A percentile compares a stretch with the other conserved stretches of the same genome.
Conservation (phyloP, 345 rosid species). For the Rubroshorea leprosula region DNA sequence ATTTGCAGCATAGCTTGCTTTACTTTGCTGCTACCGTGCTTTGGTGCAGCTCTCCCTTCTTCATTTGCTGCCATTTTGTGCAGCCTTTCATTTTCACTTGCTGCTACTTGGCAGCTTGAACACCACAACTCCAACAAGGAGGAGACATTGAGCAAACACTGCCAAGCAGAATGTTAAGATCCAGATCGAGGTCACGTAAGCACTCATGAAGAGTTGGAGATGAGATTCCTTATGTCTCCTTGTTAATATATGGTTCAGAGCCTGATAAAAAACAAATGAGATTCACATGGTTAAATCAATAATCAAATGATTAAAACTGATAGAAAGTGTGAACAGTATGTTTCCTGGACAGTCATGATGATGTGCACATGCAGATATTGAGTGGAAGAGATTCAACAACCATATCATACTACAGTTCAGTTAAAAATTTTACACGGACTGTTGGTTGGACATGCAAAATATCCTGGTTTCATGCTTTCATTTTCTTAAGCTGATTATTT, state of each 20-base stretch:
- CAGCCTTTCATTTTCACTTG: no score
- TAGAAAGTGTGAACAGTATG: neutral
- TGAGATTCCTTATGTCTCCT: no score
- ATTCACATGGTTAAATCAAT: neutral
- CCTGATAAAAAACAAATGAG: neutral
- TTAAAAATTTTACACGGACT: neutral
- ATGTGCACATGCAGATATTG: neutral
- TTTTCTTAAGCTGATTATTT: neutral
- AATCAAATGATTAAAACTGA: neutral
- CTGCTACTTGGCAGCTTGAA: no score
- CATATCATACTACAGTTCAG: neutral
- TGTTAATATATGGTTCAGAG: no score
- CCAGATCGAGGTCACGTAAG: neutral
- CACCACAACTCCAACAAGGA: no score
- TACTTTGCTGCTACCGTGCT: no score
- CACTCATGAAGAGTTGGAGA: no score
- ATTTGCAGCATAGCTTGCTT: no score
- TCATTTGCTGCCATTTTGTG: no score
- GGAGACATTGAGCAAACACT: no score
- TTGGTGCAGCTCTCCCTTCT: no score
- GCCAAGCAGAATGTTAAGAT: no score
- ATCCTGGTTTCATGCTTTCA: neutral
- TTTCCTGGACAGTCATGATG: neutral
- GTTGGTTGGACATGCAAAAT: neutral
- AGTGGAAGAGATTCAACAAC: neutral